A percentile compares a stretch with the other conserved stretches of the same genome.
phyloP scores from a whole-genome alignment of 257 asterid genomes.

The Echium plantagineum region DNA sequence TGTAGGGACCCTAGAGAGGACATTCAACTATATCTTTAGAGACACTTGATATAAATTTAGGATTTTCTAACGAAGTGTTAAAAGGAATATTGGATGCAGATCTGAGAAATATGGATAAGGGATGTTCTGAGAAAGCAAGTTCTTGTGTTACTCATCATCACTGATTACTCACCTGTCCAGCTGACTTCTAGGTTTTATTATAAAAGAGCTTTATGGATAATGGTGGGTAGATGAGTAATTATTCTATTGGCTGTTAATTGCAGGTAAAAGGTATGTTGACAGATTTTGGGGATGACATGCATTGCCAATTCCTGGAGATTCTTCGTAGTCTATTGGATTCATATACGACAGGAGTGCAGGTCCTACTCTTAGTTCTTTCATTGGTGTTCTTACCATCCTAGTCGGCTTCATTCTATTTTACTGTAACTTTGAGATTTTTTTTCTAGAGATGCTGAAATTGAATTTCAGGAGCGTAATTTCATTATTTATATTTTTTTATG shows the following conservation, averaged over 20 bases:
- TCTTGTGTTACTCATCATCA: background rate
- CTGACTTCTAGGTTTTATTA: background rate
- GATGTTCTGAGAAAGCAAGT: background rate
- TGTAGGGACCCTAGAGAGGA: background rate
- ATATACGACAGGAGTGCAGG: constrained; percentile 68
- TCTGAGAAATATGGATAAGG: background rate
- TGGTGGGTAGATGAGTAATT: background rate
- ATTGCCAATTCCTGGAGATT: constrained; percentile 90
- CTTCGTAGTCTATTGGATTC: constrained; percentile 91
- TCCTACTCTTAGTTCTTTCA: constrained; percentile 6
- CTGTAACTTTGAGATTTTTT: too few relatives aligned
- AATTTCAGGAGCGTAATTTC: too few relatives aligned
- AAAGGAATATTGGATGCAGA: background rate
- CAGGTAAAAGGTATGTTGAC: constrained; percentile 87
- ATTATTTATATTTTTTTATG: too few relatives aligned
- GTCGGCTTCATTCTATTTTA: background rate
- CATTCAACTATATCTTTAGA: background rate
- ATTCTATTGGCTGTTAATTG: constrained; percentile 11
- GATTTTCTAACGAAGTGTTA: background rate
- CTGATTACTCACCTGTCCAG: background rate
- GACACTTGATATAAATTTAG: background rate
- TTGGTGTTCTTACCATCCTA: background rate
- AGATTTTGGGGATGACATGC: constrained; percentile 93
- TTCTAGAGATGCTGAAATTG: too few relatives aligned
- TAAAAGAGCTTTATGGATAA: too few relatives aligned